Evolutionary conservation across 495 filamentous ascomycete genomes (phyloP).

Genomic region (Hypoxylon rickii): DNA sequence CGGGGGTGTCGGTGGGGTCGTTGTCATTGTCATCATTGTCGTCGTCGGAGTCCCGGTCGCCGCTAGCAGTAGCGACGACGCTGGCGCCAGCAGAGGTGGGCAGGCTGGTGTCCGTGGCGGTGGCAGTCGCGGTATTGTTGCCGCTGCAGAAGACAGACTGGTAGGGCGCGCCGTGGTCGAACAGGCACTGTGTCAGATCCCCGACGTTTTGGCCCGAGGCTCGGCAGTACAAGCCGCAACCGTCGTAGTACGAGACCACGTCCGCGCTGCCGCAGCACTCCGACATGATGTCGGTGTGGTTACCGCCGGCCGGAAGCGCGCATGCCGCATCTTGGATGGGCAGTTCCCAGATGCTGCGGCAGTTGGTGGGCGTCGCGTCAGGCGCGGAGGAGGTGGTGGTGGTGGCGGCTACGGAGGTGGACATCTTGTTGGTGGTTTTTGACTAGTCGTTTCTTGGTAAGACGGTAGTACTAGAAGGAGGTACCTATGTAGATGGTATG

Average conservation of each 20-base stretch:
- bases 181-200: slow-evolving; percentile 44
- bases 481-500: no score
- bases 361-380: slow-evolving; percentile 29
- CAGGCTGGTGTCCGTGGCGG: slow-evolving; percentile 36
- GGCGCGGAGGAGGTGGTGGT: slow-evolving; percentile 29
- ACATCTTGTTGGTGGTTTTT: no score
- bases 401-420: slow-evolving; percentile 34
- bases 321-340: slow-evolving; percentile 53
- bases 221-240: slow-evolving; percentile 57
- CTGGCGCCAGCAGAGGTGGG: slow-evolving; percentile 36
- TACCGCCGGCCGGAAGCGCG: slow-evolving; percentile 42
- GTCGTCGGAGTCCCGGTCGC: neutral
- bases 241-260: slow-evolving; percentile 49
- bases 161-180: slow-evolving; percentile 38
- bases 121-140: slow-evolving; percentile 46
- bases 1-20: slow-evolving; percentile 11
- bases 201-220: slow-evolving; percentile 49
- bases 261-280: slow-evolving; percentile 51
- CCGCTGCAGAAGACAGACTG: slow-evolving; percentile 48
- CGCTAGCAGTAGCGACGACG: slow-evolving; percentile 28
- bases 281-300: slow-evolving; percentile 47
- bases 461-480: no score
- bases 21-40: neutral
- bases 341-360: slow-evolving; percentile 43
- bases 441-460: no score